Percentiles rank a stretch among this genome's conserved stretches.
phyloP scores from a whole-genome alignment of 2,329 filamentous ascomycete species.

The Cladosporium sp. region DNA sequence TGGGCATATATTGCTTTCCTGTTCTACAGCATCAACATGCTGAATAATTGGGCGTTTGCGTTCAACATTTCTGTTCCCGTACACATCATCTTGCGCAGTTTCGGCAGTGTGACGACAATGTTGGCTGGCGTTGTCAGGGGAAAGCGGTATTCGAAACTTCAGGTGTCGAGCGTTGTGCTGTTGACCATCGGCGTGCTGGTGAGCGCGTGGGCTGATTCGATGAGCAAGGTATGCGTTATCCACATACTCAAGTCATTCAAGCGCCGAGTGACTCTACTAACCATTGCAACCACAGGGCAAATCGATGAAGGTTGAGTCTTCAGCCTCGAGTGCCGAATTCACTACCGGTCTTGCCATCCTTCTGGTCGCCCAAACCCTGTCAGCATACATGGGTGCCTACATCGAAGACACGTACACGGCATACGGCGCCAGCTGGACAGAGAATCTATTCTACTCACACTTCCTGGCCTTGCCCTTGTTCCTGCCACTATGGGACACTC shows the following conservation, averaged over 20 bases:
- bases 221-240: slow-evolving; percentile 68
- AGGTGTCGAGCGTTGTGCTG: slow-evolving; percentile 78
- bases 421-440: slow-evolving; percentile 89
- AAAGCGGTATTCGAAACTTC: slow-evolving; percentile 77
- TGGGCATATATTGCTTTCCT: slow-evolving; percentile 88
- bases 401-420: slow-evolving; percentile 85
- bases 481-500: slow-evolving; percentile 67
- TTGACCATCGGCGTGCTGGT: slow-evolving; percentile 84
- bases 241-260: neutral
- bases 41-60: slow-evolving; percentile 97
- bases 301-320: slow-evolving; percentile 45
- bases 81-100: slow-evolving; percentile 93
- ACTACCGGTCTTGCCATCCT: slow-evolving; percentile 77
- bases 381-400: slow-evolving; percentile 92
- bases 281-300: slow-evolving; percentile 42
- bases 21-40: slow-evolving; percentile 89
- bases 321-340: slow-evolving; percentile 51
- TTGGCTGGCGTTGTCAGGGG: slow-evolving; percentile 83
- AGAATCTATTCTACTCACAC: slow-evolving; percentile 93
- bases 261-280: neutral
- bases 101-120: slow-evolving; percentile 95
- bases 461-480: slow-evolving; percentile 76
- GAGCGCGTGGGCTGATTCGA: slow-evolving; percentile 86
- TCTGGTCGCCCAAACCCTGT: slow-evolving; percentile 83
- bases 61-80: slow-evolving; percentile 96